Evolutionary conservation across 2,329 filamentous ascomycete species (phyloP).

Genomic region (Talaromyces sp.): DNA sequence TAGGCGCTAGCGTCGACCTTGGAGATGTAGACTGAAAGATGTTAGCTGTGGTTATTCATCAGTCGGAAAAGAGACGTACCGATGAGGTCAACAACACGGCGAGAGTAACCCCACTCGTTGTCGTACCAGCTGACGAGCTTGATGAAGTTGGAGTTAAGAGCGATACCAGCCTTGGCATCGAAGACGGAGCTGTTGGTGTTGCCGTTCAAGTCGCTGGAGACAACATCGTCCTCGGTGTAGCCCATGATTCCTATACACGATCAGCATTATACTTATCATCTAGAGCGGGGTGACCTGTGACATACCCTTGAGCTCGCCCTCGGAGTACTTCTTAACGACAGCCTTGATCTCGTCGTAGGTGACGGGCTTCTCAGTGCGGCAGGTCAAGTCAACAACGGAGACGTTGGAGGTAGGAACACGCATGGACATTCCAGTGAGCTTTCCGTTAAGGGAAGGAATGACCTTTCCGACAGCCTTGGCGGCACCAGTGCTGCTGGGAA

Average conservation of each 20-base stretch:
- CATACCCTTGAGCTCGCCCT: constrained; percentile 79
- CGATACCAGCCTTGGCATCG: constrained; percentile 98
- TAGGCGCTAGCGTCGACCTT: constrained; percentile 62
- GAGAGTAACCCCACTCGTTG: constrained; percentile 99
- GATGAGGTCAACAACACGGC: constrained; percentile 80
- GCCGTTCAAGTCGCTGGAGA: constrained; percentile 91
- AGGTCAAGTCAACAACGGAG: constrained; percentile 96
- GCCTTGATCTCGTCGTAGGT: constrained; percentile 81
- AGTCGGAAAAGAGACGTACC: constrained; percentile 32
- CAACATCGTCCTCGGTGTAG: constrained; percentile 96
- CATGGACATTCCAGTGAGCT: constrained; percentile 99
- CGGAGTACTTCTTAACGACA: constrained; percentile 80
- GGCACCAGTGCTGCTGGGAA: constrained; percentile 97
- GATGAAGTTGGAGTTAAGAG: constrained; percentile 97
- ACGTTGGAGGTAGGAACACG: constrained; percentile 98
- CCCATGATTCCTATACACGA: constrained; percentile 69
- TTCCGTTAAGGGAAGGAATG: constrained; percentile 96
- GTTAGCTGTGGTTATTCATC: constrained; percentile 27
- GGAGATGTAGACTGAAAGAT: constrained; percentile 64
- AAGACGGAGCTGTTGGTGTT: constrained; percentile 96
- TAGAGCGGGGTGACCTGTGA: not conserved
- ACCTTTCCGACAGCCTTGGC: constrained; percentile 99
- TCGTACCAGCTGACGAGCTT: constrained; percentile 99
- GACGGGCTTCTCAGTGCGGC: constrained; percentile 84
- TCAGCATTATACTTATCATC: constrained; percentile 9